phyloP scores from a whole-genome alignment of 2,329 filamentous ascomycete species.

The Pseudocercospora fuligena region DNA sequence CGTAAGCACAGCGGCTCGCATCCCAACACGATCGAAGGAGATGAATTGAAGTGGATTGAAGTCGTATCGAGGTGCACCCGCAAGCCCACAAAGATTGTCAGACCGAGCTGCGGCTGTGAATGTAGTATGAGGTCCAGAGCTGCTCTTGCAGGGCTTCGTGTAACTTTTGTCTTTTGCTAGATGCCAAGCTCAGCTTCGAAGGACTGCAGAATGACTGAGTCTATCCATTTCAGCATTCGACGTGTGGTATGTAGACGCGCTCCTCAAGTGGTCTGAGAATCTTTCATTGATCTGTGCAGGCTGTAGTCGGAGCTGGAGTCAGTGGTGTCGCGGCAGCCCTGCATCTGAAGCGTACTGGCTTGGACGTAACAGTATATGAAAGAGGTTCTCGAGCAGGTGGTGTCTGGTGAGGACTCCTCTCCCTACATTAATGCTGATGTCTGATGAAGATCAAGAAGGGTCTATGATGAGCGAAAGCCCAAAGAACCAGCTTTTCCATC shows the following conservation, averaged over 20 bases:
- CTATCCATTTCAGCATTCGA: background rate
- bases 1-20: no score
- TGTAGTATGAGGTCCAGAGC: no score
- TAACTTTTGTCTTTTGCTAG: no score
- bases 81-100: no score
- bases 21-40: no score
- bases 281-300: slow-evolving; percentile 28
- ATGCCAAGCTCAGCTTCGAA: background rate
- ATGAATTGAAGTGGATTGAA: no score
- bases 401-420: slow-evolving; percentile 53
- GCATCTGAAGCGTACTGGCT: slow-evolving; percentile 51
- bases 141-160: no score
- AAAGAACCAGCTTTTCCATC: slow-evolving; percentile 56
- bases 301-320: slow-evolving; percentile 59
- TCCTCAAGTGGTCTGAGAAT: no score
- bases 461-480: slow-evolving; percentile 56
- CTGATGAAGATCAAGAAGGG: slow-evolving; percentile 42
- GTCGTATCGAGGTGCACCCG: no score
- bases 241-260: slow-evolving; percentile 13
- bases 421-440: no score
- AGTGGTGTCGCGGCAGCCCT: slow-evolving; percentile 55
- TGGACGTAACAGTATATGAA: slow-evolving; percentile 61
- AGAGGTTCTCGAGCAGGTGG: slow-evolving; percentile 58
- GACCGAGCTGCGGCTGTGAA: no score
- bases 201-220: background rate